Base-by-base conservation (phyloP, 148 eudicot species). In the Arbutus unedo region DNA sequence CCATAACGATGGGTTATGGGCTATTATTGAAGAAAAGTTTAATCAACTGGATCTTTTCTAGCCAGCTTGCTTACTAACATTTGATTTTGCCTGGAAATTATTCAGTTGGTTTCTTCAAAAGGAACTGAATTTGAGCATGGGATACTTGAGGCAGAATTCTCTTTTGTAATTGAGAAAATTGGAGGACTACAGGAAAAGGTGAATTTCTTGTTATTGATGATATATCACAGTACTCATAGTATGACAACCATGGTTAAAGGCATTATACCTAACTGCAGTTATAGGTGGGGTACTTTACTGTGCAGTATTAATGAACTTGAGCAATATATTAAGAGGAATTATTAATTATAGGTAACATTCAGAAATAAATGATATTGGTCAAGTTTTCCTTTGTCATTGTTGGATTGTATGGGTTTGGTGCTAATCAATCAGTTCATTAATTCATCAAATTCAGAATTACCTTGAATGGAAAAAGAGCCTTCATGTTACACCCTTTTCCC, bases 141-240 rank as follows among this genome's bases (percentile, higher is more conserved):
- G 91, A 91, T 96, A 88, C 89, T 96, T 81, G 90, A 91, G 83
- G 89, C 90, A 74, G 99, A 96, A 82, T 86, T 87, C 83, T 85
- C 91, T 71, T 94, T 91, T 44, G 71, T 92, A 79, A 84, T 85
- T 51, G 98, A 94, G 79, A 93, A 96, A 91, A 88, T 89, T 83
- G 92, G 78, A 79, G 88, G 83, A 59, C 82, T 94, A 82, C 88
- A 91, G 86, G 93, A 91, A 50, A 91, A 91, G 93, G 99, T 94
- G 79, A 85, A 49, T 54, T 68, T 44, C 4, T 49, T 75, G 78
- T n/a, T 82, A 23, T 76, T 82, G 44, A n/a, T n/a, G 51, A 57
- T 83, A 79, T 84, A 38, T 47, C 43, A 4, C 38, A 54, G 31
- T 72, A 74, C 48, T 31, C 23, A 21, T 23, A 16, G n/a, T 5